These are phyloP conservation scores for Aphanomyces cochlioides DNA, from an alignment of 352 stramenopile species.

Conservation along the genomic window DNA sequence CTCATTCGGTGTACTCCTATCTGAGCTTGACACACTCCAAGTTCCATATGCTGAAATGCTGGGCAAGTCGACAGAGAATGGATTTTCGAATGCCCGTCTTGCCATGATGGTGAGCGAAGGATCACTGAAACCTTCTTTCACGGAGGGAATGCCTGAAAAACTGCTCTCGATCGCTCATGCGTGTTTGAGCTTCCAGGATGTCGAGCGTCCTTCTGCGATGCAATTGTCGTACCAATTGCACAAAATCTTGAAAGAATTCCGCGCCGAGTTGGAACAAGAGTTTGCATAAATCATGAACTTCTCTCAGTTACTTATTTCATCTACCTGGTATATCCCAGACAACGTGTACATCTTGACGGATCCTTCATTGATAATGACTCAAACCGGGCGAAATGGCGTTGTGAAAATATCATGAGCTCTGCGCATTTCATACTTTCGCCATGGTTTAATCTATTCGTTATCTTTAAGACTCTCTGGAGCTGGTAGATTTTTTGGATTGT, in stretches of 20 bases:
- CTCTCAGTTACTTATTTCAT: too few relatives aligned
- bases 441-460: too few relatives aligned
- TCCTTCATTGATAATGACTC: too few relatives aligned
- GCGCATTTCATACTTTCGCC: too few relatives aligned
- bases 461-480: too few relatives aligned
- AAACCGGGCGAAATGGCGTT: too few relatives aligned
- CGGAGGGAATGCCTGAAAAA: constrained; percentile 42
- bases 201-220: constrained; percentile 62
- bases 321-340: too few relatives aligned
- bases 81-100: constrained; percentile 27
- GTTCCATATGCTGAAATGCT: constrained; percentile 27
- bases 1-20: constrained; percentile 27
- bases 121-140: constrained; percentile 64
- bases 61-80: constrained; percentile 24
- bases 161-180: constrained; percentile 57
- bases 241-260: constrained; percentile 49
- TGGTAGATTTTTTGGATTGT: too few relatives aligned
- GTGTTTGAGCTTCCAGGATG: constrained; percentile 62
- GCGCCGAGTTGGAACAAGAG: neutral
- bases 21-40: constrained; percentile 25
- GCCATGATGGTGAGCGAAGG: constrained; percentile 53
- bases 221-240: constrained; percentile 74
- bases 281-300: too few relatives aligned
- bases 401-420: too few relatives aligned
- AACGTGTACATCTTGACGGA: too few relatives aligned